A percentile compares a stretch with the other conserved stretches of the same genome.
phyloP scores from a whole-genome alignment of 2,329 filamentous ascomycete genomes.

The Metarhizium robertsii region DNA sequence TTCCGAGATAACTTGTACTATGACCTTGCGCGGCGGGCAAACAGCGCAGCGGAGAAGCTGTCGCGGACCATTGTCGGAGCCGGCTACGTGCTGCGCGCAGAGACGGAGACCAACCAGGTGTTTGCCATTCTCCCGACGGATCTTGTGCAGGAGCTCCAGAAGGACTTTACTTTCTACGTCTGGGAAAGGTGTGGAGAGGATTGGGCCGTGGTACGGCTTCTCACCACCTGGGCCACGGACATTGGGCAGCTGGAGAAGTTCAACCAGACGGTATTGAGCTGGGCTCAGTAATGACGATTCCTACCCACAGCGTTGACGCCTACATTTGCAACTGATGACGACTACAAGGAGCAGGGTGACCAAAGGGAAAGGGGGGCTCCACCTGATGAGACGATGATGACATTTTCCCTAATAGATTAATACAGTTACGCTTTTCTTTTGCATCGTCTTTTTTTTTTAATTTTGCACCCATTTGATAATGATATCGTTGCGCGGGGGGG shows the following conservation, averaged over 20 bases:
- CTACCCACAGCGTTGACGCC: background rate
- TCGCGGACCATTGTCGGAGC: slow-evolving; percentile 31
- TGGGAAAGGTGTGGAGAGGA: slow-evolving; percentile 34
- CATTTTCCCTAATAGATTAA: too few species aligned
- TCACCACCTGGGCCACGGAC: slow-evolving; percentile 43
- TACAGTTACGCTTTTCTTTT: too few species aligned
- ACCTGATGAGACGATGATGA: background rate
- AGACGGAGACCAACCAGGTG: slow-evolving; percentile 42
- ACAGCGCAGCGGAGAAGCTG: slow-evolving; percentile 32
- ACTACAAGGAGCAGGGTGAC: background rate
- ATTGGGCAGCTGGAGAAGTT: slow-evolving; percentile 29
- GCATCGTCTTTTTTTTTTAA: too few species aligned
- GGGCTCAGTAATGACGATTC: slow-evolving; percentile 5
- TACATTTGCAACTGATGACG: background rate
- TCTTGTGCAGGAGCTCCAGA: slow-evolving; percentile 29
- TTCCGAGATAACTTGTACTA: slow-evolving; percentile 37
- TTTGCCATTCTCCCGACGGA: slow-evolving; percentile 33
- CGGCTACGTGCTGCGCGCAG: slow-evolving; percentile 31
- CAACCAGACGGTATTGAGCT: slow-evolving; percentile 16
- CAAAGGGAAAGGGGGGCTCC: background rate
- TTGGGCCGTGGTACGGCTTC: slow-evolving; percentile 30
- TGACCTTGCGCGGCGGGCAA: slow-evolving; percentile 34
- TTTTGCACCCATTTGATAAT: too few species aligned
- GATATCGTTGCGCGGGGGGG: too few species aligned
- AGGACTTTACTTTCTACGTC: slow-evolving; percentile 35